phyloP scores from a whole-genome alignment of 2,329 filamentous ascomycete species.

The Penicillium polonicum region DNA sequence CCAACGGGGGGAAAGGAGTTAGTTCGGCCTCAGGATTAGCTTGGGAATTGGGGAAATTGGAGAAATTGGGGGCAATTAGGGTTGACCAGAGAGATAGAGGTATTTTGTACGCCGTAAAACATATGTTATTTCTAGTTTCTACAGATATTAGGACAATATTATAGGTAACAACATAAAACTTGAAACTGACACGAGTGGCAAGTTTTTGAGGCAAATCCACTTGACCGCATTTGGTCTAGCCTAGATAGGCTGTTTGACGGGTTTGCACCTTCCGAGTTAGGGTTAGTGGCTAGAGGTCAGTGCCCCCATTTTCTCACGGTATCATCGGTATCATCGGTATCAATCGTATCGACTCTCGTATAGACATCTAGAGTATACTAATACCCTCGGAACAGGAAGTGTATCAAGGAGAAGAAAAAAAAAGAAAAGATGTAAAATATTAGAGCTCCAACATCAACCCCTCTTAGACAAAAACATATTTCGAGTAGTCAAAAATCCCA shows the following conservation, averaged over 20 bases:
- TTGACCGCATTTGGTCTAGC: conserved; percentile 3
- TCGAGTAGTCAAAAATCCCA: conserved; percentile 4
- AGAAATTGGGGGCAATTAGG: neutral
- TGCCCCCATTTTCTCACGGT: conserved; percentile 2
- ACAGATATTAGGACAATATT: neutral
- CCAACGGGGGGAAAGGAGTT: conserved; percentile 2
- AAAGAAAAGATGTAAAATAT: neutral
- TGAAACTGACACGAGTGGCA: neutral
- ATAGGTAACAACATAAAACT: neutral
- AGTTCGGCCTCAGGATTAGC: neutral
- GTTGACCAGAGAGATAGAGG: neutral
- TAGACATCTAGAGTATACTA: neutral
- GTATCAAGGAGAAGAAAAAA: neutral
- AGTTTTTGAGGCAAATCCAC: neutral
- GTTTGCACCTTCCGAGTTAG: neutral
- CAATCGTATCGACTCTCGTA: neutral
- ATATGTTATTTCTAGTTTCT: too few species aligned
- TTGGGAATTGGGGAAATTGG: neutral
- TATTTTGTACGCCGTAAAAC: neutral
- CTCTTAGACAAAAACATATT: neutral
- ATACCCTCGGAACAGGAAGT: neutral
- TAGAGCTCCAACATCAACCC: neutral
- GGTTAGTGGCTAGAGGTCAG: neutral
- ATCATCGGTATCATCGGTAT: neutral
- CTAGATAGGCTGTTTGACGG: neutral